phyloP scores from a whole-genome alignment of 176 grass and related monocot genomes.

The Ensete ventricosum region DNA sequence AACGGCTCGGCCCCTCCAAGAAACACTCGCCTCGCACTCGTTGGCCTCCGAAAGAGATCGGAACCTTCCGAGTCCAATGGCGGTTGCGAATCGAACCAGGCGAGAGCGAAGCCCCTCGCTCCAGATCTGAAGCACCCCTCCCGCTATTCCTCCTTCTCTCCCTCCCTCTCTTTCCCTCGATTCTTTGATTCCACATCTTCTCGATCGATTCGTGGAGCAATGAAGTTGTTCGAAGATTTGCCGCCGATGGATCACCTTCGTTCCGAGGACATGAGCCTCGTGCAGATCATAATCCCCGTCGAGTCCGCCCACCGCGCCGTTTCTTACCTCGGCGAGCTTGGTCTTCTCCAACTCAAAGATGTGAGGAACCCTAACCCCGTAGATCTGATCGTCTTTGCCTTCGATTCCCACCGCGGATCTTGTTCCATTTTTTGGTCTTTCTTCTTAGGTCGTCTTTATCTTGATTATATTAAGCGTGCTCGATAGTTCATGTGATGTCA shows the following conservation, averaged over 20 bases:
- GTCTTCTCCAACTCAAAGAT: conserved; percentile 96
- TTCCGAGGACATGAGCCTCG: conserved; percentile 96
- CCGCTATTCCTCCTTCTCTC: conserved; percentile 3
- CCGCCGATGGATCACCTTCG: conserved; percentile 93
- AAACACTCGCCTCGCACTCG: background rate
- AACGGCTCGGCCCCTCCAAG: background rate
- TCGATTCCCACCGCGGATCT: background rate
- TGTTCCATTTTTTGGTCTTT: background rate
- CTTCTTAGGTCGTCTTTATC: background rate
- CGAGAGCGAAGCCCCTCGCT: conserved; percentile 5
- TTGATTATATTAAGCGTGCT: background rate
- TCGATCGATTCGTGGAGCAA: conserved; percentile 39
- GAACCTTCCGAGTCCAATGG: conserved; percentile 19
- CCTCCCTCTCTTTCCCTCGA: conserved; percentile 3
- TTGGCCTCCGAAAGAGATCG: background rate
- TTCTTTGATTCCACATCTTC: conserved; percentile 11
- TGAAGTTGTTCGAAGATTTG: conserved; percentile 73
- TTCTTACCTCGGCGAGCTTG: conserved; percentile 94
- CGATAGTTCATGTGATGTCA: background rate
- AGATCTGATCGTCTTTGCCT: conserved; percentile 8
- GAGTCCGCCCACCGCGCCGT: conserved; percentile 76
- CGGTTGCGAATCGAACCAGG: conserved; percentile 25
- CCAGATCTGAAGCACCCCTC: conserved; percentile 44
- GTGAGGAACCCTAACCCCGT: conserved; percentile 38
- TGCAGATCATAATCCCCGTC: conserved; percentile 94